phyloP scores from a whole-genome alignment of 805 yeast genomes.

The Debaryomyces maramus region DNA sequence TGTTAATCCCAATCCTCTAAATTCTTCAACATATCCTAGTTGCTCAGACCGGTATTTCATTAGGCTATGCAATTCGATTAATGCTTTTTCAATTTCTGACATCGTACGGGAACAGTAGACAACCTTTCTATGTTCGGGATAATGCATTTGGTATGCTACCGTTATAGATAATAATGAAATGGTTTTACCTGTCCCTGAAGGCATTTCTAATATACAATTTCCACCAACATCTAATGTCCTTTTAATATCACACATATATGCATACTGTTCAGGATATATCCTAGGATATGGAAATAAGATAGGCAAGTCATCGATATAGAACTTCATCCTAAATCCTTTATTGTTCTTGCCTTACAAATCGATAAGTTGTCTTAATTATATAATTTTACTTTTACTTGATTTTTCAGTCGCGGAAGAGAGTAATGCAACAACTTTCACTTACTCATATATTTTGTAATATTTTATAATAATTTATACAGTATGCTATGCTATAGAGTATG shows the following conservation, averaged over 20 bases:
- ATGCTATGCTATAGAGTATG: too few relatives aligned
- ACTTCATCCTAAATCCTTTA: too few relatives aligned
- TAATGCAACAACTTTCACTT: too few relatives aligned
- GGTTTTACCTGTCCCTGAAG: slow-evolving; percentile 99
- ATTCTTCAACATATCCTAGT: slow-evolving; percentile 84
- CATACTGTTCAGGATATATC: slow-evolving; percentile 97
- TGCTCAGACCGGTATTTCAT: slow-evolving; percentile 86
- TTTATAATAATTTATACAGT: too few relatives aligned
- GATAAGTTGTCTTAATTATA: too few relatives aligned
- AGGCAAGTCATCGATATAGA: slow-evolving; percentile 92
- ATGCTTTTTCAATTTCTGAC: slow-evolving; percentile 98
- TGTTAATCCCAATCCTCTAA: slow-evolving; percentile 90
- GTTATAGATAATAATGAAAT: slow-evolving; percentile 87
- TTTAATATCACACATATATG: slow-evolving; percentile 95
- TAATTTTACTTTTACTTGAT: too few relatives aligned
- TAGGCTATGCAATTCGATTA: slow-evolving; percentile 82
- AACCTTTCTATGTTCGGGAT: slow-evolving; percentile 91
- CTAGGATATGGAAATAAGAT: slow-evolving; percentile 94
- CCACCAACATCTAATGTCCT: slow-evolving; percentile 95
- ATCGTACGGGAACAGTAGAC: slow-evolving; percentile 98
- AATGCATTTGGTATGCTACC: slow-evolving; percentile 92
- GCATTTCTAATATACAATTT: slow-evolving; percentile 96
- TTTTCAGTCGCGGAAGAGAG: too few relatives aligned
- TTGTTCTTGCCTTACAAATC: too few relatives aligned
- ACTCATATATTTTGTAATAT: too few relatives aligned